Base-by-base conservation (phyloP, 73 alveolate genomes). In the Paraurostyla sp. region DNA sequence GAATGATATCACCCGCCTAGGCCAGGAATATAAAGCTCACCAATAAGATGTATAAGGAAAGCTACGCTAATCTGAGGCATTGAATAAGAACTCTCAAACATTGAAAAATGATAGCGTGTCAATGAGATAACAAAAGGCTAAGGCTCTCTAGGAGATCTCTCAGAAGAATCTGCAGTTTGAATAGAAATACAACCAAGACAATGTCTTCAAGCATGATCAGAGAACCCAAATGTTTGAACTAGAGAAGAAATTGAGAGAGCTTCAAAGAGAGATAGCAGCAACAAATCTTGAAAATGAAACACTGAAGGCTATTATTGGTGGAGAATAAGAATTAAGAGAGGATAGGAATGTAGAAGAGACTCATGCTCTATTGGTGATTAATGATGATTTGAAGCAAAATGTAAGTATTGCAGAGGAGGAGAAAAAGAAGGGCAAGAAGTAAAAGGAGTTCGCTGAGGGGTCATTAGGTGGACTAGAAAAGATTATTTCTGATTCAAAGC, bases 311-410 rank as follows among this genome's bases (percentile, higher is more conserved):
- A 59, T 65, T 0, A 29, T 88, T 18, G 51, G 43, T 22, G 75
- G 91, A n/a, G 94, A 88, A 62, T 80, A 85, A 40, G 88, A 88
- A 18, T 52, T 88, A 25, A 42, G 83, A 46, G 94, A 88, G 23
- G 85, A 71, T 6, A 54, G 86, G 27, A 71, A 71, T 60, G 38
- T 52, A 41, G 91, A 85, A 18, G 91, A 88, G 41, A 59, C 85
- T n/a, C 71, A 80, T 36, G 90, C 94, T 23, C 35, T 46, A 30
- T 46, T 80, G 60, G 43, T 78, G 0, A 88, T 88, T 51, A 58
- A 76, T 40, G 83, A 88, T 43, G 94, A 88, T 63, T 33, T 88
- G 43, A 88, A 51, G 33, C 54, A 76, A 22, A 83, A 76, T 29
- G 63, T 50, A 25, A 13, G 30, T 29, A 43, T 22, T 88, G 65